Evolutionary conservation across 2,329 filamentous ascomycete species (phyloP), one percentile per base, ranked within the genome.

Genomic region (Trichoderma sp.): DNA sequence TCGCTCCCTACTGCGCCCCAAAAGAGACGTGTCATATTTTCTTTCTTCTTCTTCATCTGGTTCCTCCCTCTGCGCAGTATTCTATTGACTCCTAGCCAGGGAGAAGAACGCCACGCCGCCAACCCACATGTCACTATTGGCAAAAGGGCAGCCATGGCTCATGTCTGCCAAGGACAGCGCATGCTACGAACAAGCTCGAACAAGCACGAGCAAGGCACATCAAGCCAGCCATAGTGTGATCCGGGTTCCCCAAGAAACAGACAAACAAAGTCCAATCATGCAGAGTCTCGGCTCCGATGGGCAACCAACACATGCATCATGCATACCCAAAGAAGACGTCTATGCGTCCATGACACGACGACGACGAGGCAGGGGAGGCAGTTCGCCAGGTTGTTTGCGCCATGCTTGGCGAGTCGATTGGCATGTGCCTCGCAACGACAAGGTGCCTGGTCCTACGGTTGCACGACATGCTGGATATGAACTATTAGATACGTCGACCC

Each of bases 21-120:
- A 60, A 68, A 16, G 14, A 13, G 18, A 60, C 55, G 24, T 43
- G 39, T 68, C 65, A 60, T 21, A 39, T 68, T 67, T 60, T 4
- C 21, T 32, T 65, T 18, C 30, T n/a, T n/a, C 6, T 43, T 43
- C 39, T 43, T 43, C 39, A 43, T 43, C 39, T 43, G 39, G 16
- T 3, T 18, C 8, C 16, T n/a, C 16, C 24, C 26, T 16, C 34
- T 37, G 13, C 4, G 7, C n/a, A 24, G 0, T n/a, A 8, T 4
- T 21, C 26, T 52, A 49, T 37, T 37, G 49, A 60, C 49, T 59
- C 56, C 46, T 39, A 39, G 14, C 34, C n/a, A 59, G 67, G 67
- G 59, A 68, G 52, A 18, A 18, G 5, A 30, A 49, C 66, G 59
- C 51, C 37, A 59, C 65, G 65, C 65, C 43, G 55, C 65, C 30